These are phyloP conservation scores for Ceratobasidium sp. DNA, from an alignment of 1,284 basidiomycete species.

Conservation along the genomic window DNA sequence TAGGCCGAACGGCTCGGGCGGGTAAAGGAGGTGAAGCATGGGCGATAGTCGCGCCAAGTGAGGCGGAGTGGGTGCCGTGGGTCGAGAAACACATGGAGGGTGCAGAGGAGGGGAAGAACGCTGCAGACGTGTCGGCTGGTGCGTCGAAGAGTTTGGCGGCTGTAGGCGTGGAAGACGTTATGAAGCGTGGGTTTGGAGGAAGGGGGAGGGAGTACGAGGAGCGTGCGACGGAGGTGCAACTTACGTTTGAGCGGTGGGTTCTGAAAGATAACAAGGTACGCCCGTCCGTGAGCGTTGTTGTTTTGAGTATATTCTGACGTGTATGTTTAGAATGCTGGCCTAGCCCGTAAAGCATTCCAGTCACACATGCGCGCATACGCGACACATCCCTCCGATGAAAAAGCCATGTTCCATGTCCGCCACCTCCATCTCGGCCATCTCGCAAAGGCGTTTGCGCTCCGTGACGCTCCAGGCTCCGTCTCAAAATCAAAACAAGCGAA, in stretches of 20 bases:
- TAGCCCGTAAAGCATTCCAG: slow-evolving; percentile 89
- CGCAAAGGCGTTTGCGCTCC: slow-evolving; percentile 95
- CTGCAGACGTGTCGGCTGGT: slow-evolving; percentile 50
- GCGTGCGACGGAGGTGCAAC: slow-evolving; percentile 95
- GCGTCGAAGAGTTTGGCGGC: slow-evolving; percentile 67
- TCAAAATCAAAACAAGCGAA: slow-evolving; percentile 51
- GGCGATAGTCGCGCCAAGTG: slow-evolving; percentile 90
- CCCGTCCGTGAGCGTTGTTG: slow-evolving; percentile 8
- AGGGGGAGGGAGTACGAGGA: slow-evolving; percentile 84
- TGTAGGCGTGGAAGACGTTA: slow-evolving; percentile 76
- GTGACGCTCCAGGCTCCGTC: slow-evolving; percentile 88
- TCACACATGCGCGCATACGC: slow-evolving; percentile 98
- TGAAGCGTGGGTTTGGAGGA: slow-evolving; percentile 89
- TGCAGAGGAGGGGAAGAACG: slow-evolving; percentile 52
- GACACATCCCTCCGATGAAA: slow-evolving; percentile 95
- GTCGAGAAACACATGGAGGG: slow-evolving; percentile 81
- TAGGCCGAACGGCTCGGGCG: slow-evolving; percentile 96
- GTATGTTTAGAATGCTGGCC: slow-evolving; percentile 71
- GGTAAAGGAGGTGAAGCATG: slow-evolving; percentile 91
- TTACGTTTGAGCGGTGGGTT: slow-evolving; percentile 96
- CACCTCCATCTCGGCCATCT: slow-evolving; percentile 96
- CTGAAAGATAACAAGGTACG: slow-evolving; percentile 76
- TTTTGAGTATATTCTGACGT: neutral
- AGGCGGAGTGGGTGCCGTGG: slow-evolving; percentile 90
- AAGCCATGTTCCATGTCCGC: slow-evolving; percentile 95